These are phyloP conservation scores for Fomes fomentarius DNA, from an alignment of 1,284 basidiomycete genomes.

Conservation along the genomic window DNA sequence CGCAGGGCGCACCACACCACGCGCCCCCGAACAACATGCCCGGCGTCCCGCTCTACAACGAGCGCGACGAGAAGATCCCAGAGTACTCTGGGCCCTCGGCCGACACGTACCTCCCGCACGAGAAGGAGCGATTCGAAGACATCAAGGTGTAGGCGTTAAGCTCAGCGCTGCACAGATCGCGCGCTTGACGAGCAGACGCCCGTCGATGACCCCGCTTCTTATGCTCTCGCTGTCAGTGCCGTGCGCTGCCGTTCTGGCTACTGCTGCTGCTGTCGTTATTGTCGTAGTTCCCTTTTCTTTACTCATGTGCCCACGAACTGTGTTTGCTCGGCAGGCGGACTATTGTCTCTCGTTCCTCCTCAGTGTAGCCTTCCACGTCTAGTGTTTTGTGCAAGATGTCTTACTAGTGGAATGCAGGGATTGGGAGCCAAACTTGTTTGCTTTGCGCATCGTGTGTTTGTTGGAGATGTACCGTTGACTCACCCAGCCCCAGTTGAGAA, in stretches of 20 bases:
- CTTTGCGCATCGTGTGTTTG: too few relatives aligned
- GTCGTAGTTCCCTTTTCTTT: neutral
- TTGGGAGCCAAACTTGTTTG: slow-evolving; percentile 5
- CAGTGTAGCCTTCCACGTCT: slow-evolving; percentile 11
- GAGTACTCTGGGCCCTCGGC: slow-evolving; percentile 29
- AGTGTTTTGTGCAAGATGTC: slow-evolving; percentile 12
- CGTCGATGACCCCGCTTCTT: neutral
- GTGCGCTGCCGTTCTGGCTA: slow-evolving; percentile 7
- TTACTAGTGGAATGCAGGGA: slow-evolving; percentile 10
- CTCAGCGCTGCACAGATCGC: neutral
- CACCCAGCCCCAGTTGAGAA: too few relatives aligned
- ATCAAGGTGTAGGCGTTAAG: slow-evolving; percentile 26
- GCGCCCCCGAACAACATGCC: slow-evolving; percentile 20
- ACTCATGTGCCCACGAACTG: slow-evolving; percentile 1
- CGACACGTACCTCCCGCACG: slow-evolving; percentile 32
- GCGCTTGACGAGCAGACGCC: neutral
- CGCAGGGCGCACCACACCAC: slow-evolving; percentile 17
- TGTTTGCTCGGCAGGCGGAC: slow-evolving; percentile 15
- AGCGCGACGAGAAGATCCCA: slow-evolving; percentile 31
- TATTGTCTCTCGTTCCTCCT: neutral
- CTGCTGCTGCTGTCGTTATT: neutral
- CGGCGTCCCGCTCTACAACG: slow-evolving; percentile 40
- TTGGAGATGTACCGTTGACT: too few relatives aligned
- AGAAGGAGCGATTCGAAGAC: slow-evolving; percentile 37
- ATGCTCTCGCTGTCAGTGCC: too few relatives aligned